phyloP scores from a whole-genome alignment of 73 alveolate genomes.

The Chromera velia region DNA sequence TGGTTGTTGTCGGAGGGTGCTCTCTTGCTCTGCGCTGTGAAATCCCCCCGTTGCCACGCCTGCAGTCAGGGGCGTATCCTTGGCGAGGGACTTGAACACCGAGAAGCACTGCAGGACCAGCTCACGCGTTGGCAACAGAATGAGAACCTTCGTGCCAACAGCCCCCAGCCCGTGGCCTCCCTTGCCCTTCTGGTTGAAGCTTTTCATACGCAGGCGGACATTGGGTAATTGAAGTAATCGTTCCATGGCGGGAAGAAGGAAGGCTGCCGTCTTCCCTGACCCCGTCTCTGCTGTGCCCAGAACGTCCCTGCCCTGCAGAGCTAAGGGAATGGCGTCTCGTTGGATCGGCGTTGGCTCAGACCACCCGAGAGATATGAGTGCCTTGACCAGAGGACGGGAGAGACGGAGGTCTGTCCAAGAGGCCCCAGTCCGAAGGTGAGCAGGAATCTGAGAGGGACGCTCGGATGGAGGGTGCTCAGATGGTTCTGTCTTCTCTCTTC shows the following conservation, averaged over 20 bases:
- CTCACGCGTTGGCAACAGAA: conserved; percentile 78
- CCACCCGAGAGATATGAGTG: conserved; percentile 63
- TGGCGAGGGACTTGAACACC: conserved; percentile 62
- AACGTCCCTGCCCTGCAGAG: conserved; percentile 66
- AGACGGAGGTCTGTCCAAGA: too few relatives aligned
- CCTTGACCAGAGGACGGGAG: conserved; percentile 26
- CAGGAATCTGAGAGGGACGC: background rate
- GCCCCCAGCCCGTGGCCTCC: conserved; percentile 58
- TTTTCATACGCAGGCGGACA: conserved; percentile 1
- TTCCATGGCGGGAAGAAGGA: conserved; percentile 74
- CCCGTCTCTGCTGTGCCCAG: conserved; percentile 83
- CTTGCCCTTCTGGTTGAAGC: conserved; percentile 42
- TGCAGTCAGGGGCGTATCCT: conserved; percentile 56
- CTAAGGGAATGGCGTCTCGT: conserved; percentile 72
- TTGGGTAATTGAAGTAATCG: conserved; percentile 62
- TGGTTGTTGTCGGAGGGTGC: conserved; percentile 62
- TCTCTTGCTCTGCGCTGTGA: conserved; percentile 56
- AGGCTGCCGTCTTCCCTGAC: conserved; percentile 80
- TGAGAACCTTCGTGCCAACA: conserved; percentile 52
- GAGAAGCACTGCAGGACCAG: conserved; percentile 75
- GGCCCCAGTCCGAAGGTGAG: too few relatives aligned
- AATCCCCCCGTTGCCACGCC: conserved; percentile 72
- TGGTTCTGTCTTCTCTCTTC: background rate
- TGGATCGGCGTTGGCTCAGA: conserved; percentile 74
- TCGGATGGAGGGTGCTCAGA: background rate